Base-by-base conservation (phyloP, 2,329 filamentous ascomycete genomes). In the Fusarium sacchari region DNA sequence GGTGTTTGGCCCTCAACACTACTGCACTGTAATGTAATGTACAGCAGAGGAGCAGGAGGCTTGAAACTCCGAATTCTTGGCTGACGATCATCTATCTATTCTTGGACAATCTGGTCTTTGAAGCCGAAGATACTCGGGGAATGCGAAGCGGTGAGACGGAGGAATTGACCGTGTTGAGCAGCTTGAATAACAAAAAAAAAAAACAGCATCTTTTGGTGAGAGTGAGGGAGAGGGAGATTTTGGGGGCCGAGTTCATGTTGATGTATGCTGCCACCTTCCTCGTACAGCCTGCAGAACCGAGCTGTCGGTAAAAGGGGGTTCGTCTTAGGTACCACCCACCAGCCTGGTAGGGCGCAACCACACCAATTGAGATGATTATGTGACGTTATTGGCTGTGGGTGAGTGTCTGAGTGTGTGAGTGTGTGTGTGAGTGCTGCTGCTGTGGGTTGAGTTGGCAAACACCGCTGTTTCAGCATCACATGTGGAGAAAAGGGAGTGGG, bases 291-390 rank as follows among this genome's bases (percentile, higher is more conserved):
- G 43, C 47, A 28, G 46, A 46, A 62, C 71, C 71, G 49, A 56
- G 30, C 62, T 64, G 71, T 60, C 59, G 71, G 68, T 71, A 71
- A 71, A 70, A 71, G 56, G 56, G 58, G 67, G 44, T 28, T 46
- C 26, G 17, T 15, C 18, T n/a, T 26, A 3, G 37, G 37, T 39
- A 30, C 46, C 44, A 30, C 46, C 44, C 44, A 34, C 55, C 64
- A 56, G 71, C 55, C 67, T 64, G 67, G 71, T 72, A 64, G 47
- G 63, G 65, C 55, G 20, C 47, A 55, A 43, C 61, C 52, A 59
- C 67, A 63, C 59, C 52, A 39, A 40, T 10, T 26, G 10, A 15
- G 4, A 13, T 5, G 20, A 17, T 34, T 34, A n/a, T 28, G 10
- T 30, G 42, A 24, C 24, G 22, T 32, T 47, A 63, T 63, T 65